phyloP scores from a whole-genome alignment of 805 yeast genomes.

The Candida sphagnicola region DNA sequence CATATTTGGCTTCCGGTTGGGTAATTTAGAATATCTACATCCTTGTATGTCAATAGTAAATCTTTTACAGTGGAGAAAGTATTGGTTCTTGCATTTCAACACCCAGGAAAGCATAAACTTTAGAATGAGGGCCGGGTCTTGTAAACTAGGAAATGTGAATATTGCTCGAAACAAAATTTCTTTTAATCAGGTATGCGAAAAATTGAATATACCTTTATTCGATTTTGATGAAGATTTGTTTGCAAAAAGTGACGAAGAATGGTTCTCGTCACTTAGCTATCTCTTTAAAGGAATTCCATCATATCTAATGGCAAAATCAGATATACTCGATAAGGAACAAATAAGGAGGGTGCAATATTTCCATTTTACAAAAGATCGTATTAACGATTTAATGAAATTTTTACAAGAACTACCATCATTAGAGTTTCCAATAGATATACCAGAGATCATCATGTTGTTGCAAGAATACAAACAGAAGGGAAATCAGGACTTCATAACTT shows the following conservation, averaged over 20 bases:
- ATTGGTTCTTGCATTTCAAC: constrained; percentile 14
- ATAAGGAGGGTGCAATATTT: too few relatives aligned
- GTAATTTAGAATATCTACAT: constrained; percentile 8
- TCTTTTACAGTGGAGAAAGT: constrained; percentile 17
- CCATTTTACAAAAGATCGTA: neutral
- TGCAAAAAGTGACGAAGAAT: neutral
- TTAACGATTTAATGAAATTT: neutral
- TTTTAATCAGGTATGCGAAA: constrained; percentile 2
- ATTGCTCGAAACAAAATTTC: too few relatives aligned
- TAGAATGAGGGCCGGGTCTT: neutral
- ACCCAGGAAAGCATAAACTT: neutral
- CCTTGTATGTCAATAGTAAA: constrained; percentile 8
- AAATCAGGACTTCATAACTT: neutral
- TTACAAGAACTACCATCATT: neutral
- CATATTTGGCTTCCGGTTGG: constrained; percentile 6
- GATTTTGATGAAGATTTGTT: constrained; percentile 3
- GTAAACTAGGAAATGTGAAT: constrained; percentile 2
- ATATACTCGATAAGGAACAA: too few relatives aligned
- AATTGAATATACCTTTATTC: constrained; percentile 2
- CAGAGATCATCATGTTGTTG: neutral
- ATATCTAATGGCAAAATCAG: neutral
- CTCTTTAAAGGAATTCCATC: neutral
- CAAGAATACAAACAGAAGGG: neutral
- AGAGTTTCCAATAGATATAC: neutral
- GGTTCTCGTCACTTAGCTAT: neutral